Percentiles rank a stretch among this genome's conserved stretches.
phyloP scores from a whole-genome alignment of 345 rosid genomes.

The Populus tremula region DNA sequence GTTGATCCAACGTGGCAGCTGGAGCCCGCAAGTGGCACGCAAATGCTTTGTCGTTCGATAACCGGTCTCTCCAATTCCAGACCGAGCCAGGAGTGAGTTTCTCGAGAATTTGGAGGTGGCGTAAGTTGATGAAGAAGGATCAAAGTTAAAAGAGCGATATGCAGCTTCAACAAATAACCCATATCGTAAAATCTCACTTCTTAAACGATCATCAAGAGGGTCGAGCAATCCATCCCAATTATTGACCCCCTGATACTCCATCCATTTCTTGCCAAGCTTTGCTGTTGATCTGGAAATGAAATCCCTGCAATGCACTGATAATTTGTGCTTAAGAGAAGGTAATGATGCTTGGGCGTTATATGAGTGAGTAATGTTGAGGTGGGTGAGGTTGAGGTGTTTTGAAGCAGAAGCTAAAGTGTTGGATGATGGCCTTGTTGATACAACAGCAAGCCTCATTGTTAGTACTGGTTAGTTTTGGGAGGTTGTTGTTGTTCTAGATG shows the following conservation, averaged over 20 bases:
- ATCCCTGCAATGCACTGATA: neutral
- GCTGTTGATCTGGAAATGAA: neutral
- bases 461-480: neutral
- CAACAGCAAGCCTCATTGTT: constrained; percentile 13
- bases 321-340: neutral
- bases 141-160: constrained; percentile 27
- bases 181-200: constrained; percentile 24
- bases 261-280: constrained; percentile 23
- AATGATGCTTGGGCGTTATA: neutral
- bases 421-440: neutral
- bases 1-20: constrained; percentile 19
- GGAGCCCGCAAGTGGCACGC: constrained; percentile 23
- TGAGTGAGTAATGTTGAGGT: neutral
- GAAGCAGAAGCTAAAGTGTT: neutral
- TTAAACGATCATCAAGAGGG: constrained; percentile 22
- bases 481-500: too few relatives aligned
- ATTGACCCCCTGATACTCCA: constrained; percentile 26
- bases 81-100: neutral
- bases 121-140: constrained; percentile 28
- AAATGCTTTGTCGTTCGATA: constrained; percentile 24
- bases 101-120: constrained; percentile 21
- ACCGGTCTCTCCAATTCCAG: constrained; percentile 17
- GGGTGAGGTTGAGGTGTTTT: neutral
- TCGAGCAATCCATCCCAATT: constrained; percentile 35
- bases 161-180: constrained; percentile 29